Percentiles rank a stretch among this genome's conserved stretches.
Conservation (phyloP, 1,139 yeast genomes). For the Hemisphaericaspora subhashii region DNA sequence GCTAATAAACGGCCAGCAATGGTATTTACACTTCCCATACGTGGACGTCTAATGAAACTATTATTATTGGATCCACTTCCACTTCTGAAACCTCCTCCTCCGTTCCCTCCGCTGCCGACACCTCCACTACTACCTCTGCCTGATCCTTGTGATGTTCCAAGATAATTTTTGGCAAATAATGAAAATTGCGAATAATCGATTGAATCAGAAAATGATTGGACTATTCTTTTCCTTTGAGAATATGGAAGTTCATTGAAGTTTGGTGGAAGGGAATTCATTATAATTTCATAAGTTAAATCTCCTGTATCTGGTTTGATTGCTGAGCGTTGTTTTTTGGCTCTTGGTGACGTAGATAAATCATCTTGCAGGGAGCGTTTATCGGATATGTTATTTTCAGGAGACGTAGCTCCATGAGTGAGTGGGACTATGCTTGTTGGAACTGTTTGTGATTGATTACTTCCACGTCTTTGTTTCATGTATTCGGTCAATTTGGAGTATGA, state of each 20-base stretch:
- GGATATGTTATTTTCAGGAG: not conserved
- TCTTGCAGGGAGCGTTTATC: conserved; percentile 3
- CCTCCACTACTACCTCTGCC: conserved; percentile 22
- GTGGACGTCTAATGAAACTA: conserved; percentile 29
- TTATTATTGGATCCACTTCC: conserved; percentile 27
- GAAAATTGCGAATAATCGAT: conserved; percentile 52
- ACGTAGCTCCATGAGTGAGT: not conserved
- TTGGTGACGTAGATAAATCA: conserved; percentile 7
- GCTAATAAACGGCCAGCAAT: conserved; percentile 46
- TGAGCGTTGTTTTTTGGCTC: conserved; percentile 24
- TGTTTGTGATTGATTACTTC: conserved; percentile 7
- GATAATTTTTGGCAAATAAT: conserved; percentile 38
- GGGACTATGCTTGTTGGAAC: conserved; percentile 4
- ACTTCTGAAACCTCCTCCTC: not conserved
- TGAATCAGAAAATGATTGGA: conserved; percentile 56
- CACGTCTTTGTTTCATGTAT: conserved; percentile 25
- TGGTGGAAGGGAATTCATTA: conserved; percentile 51
- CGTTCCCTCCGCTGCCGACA: conserved; percentile 6
- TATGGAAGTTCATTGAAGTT: conserved; percentile 67
- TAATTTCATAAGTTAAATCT: conserved; percentile 36
- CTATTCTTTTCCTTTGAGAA: conserved; percentile 61
- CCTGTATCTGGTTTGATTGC: conserved; percentile 27
- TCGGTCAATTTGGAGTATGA: conserved; percentile 29
- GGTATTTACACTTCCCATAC: conserved; percentile 38
- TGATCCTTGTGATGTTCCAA: conserved; percentile 19